Base-by-base conservation (phyloP, 805 yeast species). In the Hanseniaspora occidentalis region DNA sequence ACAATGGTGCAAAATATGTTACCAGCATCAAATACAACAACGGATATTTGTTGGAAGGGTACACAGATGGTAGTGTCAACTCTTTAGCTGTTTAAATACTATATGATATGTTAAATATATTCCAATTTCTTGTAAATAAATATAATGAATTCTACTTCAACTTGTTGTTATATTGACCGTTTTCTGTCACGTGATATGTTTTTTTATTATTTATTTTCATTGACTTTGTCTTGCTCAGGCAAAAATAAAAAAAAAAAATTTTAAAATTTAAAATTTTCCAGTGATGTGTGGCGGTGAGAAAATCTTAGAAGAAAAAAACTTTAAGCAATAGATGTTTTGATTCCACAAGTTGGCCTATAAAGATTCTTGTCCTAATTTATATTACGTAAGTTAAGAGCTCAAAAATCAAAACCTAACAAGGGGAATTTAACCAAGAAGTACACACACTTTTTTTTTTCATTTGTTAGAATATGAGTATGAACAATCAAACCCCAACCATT, bases 401-500 rank as follows among this genome's bases (percentile, higher is more conserved):
- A n/a, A n/a, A n/a, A n/a, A n/a, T n/a, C n/a, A n/a, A n/a, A n/a
- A n/a, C n/a, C n/a, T n/a, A n/a, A n/a, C n/a, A 40, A 16, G 17
- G 6, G 21, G 9, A 31, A 31, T 17, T 9, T 24, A 25, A 5
- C 23, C n/a, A 16, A 20, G 16, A 14, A 13, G 24, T 4, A 27
- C 3, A n/a, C n/a, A n/a, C n/a, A n/a, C n/a, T n/a, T n/a, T n/a
- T n/a, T n/a, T n/a, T n/a, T n/a, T n/a, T n/a, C n/a, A n/a, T 24
- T 24, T 9, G 10, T 24, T 43, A 13, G 34, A n/a, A n/a, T n/a
- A 88, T 86, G 96, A 81, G 80, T 55, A 85, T 84, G 58, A 84
- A 89, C 47, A 83, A 82, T 42, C 96, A 88, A 61, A 82, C 96
- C 29, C 98, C 98, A 36, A 89, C 98, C n/a, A 84, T 89, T 52